Conservation (phyloP, 768 basidiomycete genomes). For the Termitomyces sp. region DNA sequence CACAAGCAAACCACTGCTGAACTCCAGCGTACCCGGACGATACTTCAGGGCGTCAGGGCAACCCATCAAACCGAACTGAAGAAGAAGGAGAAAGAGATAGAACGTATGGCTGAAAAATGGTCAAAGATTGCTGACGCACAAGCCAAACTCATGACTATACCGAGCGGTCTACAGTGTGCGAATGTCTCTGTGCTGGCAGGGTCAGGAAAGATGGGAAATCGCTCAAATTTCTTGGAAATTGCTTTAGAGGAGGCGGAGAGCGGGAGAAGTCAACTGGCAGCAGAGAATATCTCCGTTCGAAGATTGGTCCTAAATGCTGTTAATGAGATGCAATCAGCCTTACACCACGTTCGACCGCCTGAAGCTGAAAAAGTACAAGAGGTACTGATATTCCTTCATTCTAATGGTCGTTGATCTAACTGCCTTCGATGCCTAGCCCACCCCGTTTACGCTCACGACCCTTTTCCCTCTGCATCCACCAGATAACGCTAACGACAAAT, state of each 20-base stretch:
- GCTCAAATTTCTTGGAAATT: constrained; percentile 55
- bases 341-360: constrained; percentile 41
- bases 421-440: constrained; percentile 28
- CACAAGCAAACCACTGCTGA: constrained; percentile 71
- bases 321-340: constrained; percentile 58
- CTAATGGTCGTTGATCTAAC: constrained; percentile 4
- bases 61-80: constrained; percentile 70
- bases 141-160: constrained; percentile 44
- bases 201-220: constrained; percentile 41
- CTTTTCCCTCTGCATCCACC: constrained; percentile 55
- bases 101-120: constrained; percentile 74
- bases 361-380: constrained; percentile 42
- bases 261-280: constrained; percentile 53
- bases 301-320: constrained; percentile 56
- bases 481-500: constrained; percentile 43
- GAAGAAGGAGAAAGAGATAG: constrained; percentile 78
- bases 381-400: constrained; percentile 27
- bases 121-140: constrained; percentile 67
- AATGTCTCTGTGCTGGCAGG: constrained; percentile 48
- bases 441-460: constrained; percentile 38
- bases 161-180: constrained; percentile 51
- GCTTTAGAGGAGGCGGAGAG: constrained; percentile 74
- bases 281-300: constrained; percentile 63
- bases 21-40: constrained; percentile 66
- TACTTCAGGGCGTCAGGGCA: constrained; percentile 65